These are phyloP conservation scores for Volvox reticuliferus DNA, from an alignment of 139 green algal species.

Conservation along the genomic window DNA sequence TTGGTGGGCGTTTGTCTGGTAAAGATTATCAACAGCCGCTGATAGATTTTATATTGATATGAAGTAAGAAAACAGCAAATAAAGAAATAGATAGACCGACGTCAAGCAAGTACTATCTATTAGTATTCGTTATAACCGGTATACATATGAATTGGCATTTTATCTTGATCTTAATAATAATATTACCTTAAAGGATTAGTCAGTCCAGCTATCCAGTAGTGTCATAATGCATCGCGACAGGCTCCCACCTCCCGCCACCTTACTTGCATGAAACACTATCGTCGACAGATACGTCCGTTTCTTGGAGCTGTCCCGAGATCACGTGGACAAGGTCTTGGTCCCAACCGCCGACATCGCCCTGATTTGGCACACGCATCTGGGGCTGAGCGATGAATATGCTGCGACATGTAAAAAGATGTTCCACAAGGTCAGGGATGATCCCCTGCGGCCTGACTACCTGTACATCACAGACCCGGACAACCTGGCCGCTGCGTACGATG, in stretches of 20 bases:
- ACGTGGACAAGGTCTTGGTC: not conserved
- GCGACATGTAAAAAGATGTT: not conserved
- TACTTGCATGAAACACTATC: not conserved
- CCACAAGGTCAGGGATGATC: not conserved
- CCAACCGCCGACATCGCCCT: constrained; percentile 33
- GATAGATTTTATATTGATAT: too few relatives aligned
- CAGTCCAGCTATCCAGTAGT: too few relatives aligned
- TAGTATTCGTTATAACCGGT: too few relatives aligned
- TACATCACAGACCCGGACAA: not conserved
- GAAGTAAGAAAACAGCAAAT: too few relatives aligned
- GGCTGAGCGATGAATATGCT: not conserved
- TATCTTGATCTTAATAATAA: too few relatives aligned
- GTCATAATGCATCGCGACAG: too few relatives aligned
- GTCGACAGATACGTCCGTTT: constrained; percentile 15
- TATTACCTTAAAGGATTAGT: too few relatives aligned
- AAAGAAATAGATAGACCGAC: too few relatives aligned
- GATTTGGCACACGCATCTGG: constrained; percentile 41
- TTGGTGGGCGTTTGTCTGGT: too few relatives aligned
- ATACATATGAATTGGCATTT: too few relatives aligned
- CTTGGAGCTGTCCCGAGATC: not conserved
- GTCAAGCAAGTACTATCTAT: too few relatives aligned
- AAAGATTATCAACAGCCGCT: too few relatives aligned
- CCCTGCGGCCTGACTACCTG: constrained; percentile 23
- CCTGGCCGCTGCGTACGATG: not conserved
- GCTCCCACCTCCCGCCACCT: not conserved